Conservation (phyloP, 2,329 filamentous ascomycete genomes). For the Metarhizium album region DNA sequence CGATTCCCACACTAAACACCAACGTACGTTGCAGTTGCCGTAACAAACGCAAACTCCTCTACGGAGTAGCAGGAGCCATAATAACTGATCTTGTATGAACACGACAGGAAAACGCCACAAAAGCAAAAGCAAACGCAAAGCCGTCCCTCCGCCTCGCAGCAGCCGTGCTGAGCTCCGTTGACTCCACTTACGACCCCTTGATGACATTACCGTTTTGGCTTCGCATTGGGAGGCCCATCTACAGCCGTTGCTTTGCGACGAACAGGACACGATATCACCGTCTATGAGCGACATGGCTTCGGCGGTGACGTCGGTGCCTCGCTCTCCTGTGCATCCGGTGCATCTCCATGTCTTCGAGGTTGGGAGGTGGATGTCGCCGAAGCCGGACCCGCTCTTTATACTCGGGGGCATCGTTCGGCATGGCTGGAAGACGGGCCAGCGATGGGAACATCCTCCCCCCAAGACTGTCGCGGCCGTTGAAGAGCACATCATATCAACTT, state of each 20-base stretch:
- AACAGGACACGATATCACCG: slow-evolving; percentile 33
- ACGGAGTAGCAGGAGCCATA: not conserved
- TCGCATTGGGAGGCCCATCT: slow-evolving; percentile 28
- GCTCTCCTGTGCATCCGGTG: slow-evolving; percentile 52
- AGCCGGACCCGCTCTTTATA: slow-evolving; percentile 49
- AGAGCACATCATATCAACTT: slow-evolving; percentile 54
- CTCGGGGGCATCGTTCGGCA: slow-evolving; percentile 50
- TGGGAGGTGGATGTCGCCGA: slow-evolving; percentile 50
- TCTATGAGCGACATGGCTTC: slow-evolving; percentile 53
- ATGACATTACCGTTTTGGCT: slow-evolving; percentile 28
- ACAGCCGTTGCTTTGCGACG: slow-evolving; percentile 29
- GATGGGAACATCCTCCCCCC: slow-evolving; percentile 45
- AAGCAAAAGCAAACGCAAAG: not conserved
- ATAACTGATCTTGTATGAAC: not conserved
- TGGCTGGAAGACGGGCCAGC: slow-evolving; percentile 54
- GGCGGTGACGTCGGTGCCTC: slow-evolving; percentile 55
- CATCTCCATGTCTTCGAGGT: slow-evolving; percentile 50
- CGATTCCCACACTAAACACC: not conserved
- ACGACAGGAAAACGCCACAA: not conserved
- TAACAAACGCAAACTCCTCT: not conserved
- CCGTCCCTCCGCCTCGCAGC: not conserved
- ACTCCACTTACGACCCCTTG: slow-evolving; percentile 6
- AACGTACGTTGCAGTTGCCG: not conserved
- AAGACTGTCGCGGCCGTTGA: slow-evolving; percentile 50
- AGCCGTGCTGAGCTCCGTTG: slow-evolving; percentile 1